Conservation (phyloP, 768 basidiomycete genomes). For the Termitomyces sp. region DNA sequence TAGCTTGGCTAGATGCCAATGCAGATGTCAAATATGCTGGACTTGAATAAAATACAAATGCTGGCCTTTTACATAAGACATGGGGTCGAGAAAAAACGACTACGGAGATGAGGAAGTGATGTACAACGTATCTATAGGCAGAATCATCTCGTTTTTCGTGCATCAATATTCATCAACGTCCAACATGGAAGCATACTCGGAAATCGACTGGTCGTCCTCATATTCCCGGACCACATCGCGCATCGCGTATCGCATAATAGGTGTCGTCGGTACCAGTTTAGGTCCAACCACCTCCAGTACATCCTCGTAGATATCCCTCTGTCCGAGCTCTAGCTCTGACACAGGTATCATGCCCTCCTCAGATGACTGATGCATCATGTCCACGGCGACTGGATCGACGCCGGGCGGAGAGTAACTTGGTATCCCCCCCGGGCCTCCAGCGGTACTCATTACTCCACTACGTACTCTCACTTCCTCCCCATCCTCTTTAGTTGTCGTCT, state of each 20-base stretch:
- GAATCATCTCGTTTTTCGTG: not conserved
- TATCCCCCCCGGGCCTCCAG: conserved; percentile 1
- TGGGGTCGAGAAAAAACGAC: not conserved
- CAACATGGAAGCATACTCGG: conserved; percentile 75
- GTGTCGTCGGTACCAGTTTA: conserved; percentile 69
- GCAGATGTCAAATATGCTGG: conserved; percentile 90
- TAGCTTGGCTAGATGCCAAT: conserved; percentile 82
- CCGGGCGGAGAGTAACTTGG: conserved; percentile 16
- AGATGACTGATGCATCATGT: conserved; percentile 20
- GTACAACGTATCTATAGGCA: not conserved
- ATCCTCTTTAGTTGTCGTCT: conserved; percentile 54
- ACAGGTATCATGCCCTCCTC: conserved; percentile 26
- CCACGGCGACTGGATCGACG: conserved; percentile 37
- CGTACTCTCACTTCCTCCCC: conserved; percentile 23
- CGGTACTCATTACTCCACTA: conserved; percentile 13
- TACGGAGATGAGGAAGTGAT: not conserved
- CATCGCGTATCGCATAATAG: conserved; percentile 84
- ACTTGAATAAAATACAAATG: conserved; percentile 31
- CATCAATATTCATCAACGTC: conserved; percentile 51
- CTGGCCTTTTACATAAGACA: not conserved
- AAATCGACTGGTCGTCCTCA: conserved; percentile 66
- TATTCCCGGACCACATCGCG: conserved; percentile 79
- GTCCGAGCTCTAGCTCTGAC: conserved; percentile 34
- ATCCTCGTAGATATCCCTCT: conserved; percentile 41
- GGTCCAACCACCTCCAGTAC: conserved; percentile 64